Evolutionary conservation across 2,329 filamentous ascomycete genomes (phyloP).

Genomic region (Trichophyton mentagrophytes): DNA sequence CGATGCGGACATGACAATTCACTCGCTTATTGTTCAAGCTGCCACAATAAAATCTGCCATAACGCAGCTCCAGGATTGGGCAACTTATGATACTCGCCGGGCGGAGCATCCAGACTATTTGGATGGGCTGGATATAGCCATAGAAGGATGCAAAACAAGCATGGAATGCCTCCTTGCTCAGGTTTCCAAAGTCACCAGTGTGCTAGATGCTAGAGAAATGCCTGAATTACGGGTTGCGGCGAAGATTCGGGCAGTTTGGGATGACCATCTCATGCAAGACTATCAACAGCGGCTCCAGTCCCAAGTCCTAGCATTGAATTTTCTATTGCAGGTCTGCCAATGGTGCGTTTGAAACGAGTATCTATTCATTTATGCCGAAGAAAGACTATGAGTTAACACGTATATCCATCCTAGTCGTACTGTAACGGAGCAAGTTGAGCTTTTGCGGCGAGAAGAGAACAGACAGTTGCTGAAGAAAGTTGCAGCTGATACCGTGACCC

Average conservation of each 20-base stretch:
- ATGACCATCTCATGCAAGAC: slow-evolving; percentile 25
- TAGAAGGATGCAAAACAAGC: slow-evolving; percentile 25
- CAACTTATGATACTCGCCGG: slow-evolving; percentile 17
- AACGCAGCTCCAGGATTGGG: slow-evolving; percentile 26
- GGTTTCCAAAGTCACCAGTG: slow-evolving; percentile 20
- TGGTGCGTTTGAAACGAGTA: slow-evolving; percentile 19
- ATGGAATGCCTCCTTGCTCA: slow-evolving; percentile 27
- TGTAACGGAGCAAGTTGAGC: slow-evolving; percentile 23
- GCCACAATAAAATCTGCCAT: slow-evolving; percentile 26
- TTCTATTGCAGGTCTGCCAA: slow-evolving; percentile 29
- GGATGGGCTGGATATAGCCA: slow-evolving; percentile 22
- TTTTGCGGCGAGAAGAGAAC: slow-evolving; percentile 23
- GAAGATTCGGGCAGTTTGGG: slow-evolving; percentile 25
- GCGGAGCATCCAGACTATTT: slow-evolving; percentile 19
- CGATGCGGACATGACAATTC: slow-evolving; percentile 28
- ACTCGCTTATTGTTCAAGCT: slow-evolving; percentile 25
- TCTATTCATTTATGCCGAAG: neutral
- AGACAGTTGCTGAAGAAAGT: slow-evolving; percentile 25
- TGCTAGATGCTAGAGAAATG: slow-evolving; percentile 11
- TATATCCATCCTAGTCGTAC: slow-evolving; percentile 18
- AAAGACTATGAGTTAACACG: neutral
- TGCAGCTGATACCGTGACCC: slow-evolving; percentile 26
- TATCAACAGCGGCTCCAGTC: slow-evolving; percentile 25
- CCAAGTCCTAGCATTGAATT: slow-evolving; percentile 27
- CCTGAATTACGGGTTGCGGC: slow-evolving; percentile 17